Conservation (phyloP, 441 rosid species). For the Populus hybrid region DNA sequence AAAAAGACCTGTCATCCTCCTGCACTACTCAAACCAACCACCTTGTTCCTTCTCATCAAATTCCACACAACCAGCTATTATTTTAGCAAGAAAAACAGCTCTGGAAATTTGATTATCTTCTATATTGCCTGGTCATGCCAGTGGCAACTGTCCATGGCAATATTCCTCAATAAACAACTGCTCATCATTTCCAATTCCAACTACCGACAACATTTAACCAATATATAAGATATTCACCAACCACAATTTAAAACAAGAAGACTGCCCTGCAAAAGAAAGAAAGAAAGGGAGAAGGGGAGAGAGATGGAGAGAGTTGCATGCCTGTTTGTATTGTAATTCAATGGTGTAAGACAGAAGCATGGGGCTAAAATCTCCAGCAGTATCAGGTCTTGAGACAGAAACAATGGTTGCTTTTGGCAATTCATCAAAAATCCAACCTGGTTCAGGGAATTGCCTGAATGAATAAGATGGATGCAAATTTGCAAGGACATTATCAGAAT, state of each 20-base stretch:
- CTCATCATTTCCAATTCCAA: not conserved
- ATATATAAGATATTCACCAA: not conserved
- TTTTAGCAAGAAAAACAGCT: not conserved
- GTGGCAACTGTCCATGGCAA: not conserved
- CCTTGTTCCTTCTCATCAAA: not conserved
- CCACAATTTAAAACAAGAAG: not conserved
- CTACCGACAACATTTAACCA: not conserved
- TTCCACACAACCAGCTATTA: not conserved
- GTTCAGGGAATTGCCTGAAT: conserved; percentile 39
- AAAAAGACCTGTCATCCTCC: not conserved
- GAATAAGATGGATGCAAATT: conserved; percentile 36
- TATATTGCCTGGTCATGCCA: not conserved
- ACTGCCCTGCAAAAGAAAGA: not conserved
- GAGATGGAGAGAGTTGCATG: not conserved
- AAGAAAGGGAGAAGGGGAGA: not conserved
- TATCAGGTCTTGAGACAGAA: conserved; percentile 84
- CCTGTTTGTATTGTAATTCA: conserved; percentile 91
- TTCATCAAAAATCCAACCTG: conserved; percentile 70
- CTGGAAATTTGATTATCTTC: not conserved
- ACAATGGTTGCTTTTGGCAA: conserved; percentile 72
- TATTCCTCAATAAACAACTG: not conserved
- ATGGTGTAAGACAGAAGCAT: conserved; percentile 81
- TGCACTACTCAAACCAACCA: not conserved
- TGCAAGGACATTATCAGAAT: conserved; percentile 33
- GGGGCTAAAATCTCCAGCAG: conserved; percentile 86